Base-by-base conservation (phyloP, 2,329 filamentous ascomycete species). In the Monilinia fructigena region DNA sequence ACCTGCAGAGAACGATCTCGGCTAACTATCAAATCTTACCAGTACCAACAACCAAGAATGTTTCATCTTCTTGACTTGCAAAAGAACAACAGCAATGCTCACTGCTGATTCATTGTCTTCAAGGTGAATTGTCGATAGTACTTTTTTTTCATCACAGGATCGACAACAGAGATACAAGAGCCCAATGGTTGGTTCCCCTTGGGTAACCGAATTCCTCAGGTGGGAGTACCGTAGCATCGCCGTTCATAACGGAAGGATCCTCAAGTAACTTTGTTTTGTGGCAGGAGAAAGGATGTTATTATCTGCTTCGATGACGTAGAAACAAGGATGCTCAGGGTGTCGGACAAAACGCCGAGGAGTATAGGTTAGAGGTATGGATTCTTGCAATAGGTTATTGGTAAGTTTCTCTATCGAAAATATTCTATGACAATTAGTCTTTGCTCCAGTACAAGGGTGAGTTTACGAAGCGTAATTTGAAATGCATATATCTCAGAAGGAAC, bases 131-230 rank as follows among this genome's bases (percentile, higher is more conserved):
- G 87, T 93, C 70, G 91, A 88, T 5, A 95, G 77, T 1, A 96
- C 89, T 4, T 80, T 78, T 73, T 95, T 93, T 59, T 90, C 85
- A 20, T 85, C 3, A 94, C 76, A 0, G 95, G 93, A 74, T 99
- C 95, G 23, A 99, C 84, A 26, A 97, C 86, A 74, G 92, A 93
- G 71, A 99, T 93, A 77, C 93, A 98, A 12, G 94, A 98, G 95
- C 92, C 95, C 95, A 99, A 70, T 94, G 90, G 26, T 91, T 90
- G 68, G 86, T 87, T 31, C 88, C 93, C 66, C 89, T 87, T 12
- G 95, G 91, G 74, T 97, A 92, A 2, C 95, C 95, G 76, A 99
- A 97, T 6, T 96, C 91, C 71, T 89, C 86, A 1, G 92, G 86
- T 0, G 91, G 88, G 2, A 95, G 82, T 14, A 89, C 82, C 5